Evolutionary conservation across 805 yeast species (phyloP).

Genomic region (Candida coleopterorum): DNA sequence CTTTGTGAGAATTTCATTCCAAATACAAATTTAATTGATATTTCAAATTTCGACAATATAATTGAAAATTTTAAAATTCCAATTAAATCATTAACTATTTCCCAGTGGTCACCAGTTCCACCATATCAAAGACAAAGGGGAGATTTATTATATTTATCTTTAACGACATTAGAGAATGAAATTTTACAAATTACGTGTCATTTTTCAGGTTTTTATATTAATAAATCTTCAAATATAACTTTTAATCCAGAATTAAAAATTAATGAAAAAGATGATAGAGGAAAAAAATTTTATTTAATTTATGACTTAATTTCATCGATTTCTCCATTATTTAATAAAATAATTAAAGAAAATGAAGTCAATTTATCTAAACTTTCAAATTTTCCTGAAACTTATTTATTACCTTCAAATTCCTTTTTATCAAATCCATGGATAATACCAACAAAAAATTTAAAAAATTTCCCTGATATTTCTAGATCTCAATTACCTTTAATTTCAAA

Average conservation of each 20-base stretch:
- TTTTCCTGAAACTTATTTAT: conserved; percentile 52
- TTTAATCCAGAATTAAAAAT: conserved; percentile 62
- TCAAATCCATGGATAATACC: conserved; percentile 77
- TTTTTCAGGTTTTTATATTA: conserved; percentile 74
- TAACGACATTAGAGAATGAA: conserved; percentile 79
- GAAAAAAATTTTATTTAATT: conserved; percentile 46
- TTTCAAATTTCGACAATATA: conserved; percentile 28
- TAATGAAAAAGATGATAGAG: conserved; percentile 38
- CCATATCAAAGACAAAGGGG: conserved; percentile 59
- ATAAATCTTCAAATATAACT: conserved; percentile 57
- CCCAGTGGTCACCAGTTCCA: conserved; percentile 87
- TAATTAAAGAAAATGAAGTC: conserved; percentile 48
- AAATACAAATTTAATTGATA: conserved; percentile 14
- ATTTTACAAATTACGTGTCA: conserved; percentile 73
- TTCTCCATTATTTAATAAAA: conserved; percentile 58
- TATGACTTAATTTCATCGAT: conserved; percentile 55
- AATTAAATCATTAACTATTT: conserved; percentile 51
- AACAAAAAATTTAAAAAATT: conserved; percentile 8
- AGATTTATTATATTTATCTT: conserved; percentile 70
- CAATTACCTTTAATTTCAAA: conserved; percentile 51
- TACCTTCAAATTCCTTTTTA: conserved; percentile 58
- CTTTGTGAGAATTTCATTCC: conserved; percentile 9
- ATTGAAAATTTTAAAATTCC: conserved; percentile 39
- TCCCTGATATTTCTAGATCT: conserved; percentile 56
- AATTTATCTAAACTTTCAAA: conserved; percentile 32